Percentiles rank a stretch among this genome's conserved stretches.
These are phyloP conservation scores for Aspergillus spinulosporus DNA, from an alignment of 2,329 filamentous ascomycete species.

Conservation along the genomic window DNA sequence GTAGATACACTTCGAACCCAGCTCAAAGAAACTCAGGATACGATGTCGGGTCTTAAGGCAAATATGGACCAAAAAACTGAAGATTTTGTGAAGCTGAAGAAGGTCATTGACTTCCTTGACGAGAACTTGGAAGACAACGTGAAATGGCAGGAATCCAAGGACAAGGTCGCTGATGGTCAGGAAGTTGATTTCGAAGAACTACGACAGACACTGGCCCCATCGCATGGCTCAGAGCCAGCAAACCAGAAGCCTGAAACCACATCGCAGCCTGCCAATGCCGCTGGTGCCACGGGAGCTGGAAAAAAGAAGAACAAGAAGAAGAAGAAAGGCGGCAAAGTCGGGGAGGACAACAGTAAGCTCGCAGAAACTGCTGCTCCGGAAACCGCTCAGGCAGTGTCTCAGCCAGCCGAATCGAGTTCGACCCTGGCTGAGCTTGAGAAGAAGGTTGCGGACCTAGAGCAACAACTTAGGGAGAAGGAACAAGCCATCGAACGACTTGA, in stretches of 20 bases:
- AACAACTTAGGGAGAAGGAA: conserved; percentile 59
- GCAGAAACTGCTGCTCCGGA: conserved; percentile 16
- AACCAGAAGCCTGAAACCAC: conserved; percentile 25
- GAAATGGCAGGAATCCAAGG: conserved; percentile 38
- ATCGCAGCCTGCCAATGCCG: conserved; percentile 20
- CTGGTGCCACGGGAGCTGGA: conserved; percentile 36
- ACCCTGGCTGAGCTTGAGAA: conserved; percentile 36
- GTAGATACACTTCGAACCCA: conserved; percentile 57
- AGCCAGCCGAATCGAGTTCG: conserved; percentile 30
- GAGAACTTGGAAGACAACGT: conserved; percentile 39
- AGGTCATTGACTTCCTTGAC: conserved; percentile 43
- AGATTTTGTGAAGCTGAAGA: conserved; percentile 34
- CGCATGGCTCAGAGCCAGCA: conserved; percentile 24
- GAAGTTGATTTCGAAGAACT: conserved; percentile 38
- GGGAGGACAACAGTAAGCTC: conserved; percentile 37
- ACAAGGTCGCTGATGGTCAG: conserved; percentile 34
- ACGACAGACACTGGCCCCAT: conserved; percentile 32
- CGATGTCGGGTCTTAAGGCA: conserved; percentile 47
- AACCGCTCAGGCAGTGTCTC: conserved; percentile 29
- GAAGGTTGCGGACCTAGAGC: conserved; percentile 37
- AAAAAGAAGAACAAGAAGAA: conserved; percentile 87
- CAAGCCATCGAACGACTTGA: conserved; percentile 70
- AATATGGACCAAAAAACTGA: conserved; percentile 44
- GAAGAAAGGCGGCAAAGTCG: conserved; percentile 66
- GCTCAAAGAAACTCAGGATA: conserved; percentile 54